phyloP scores from a whole-genome alignment of 176 grass and related monocot genomes.

The Hordeum vulgare region DNA sequence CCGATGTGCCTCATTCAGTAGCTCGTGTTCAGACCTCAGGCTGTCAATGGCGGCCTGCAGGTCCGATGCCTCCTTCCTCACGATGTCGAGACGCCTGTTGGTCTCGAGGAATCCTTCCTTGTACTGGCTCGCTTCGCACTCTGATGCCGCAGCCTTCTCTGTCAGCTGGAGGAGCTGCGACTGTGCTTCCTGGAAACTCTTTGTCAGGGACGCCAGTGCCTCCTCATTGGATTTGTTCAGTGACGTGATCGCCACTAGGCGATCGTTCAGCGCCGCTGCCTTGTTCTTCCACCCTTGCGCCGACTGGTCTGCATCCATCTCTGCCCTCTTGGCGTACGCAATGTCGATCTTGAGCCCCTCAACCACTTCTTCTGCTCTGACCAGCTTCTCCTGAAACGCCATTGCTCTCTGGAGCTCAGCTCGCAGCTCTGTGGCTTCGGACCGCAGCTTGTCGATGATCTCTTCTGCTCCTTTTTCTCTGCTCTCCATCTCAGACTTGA shows the following conservation, averaged over 20 bases:
- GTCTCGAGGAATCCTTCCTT: slow-evolving; percentile 35
- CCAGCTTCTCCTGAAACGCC: slow-evolving; percentile 39
- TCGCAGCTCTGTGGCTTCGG: not conserved
- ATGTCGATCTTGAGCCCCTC: slow-evolving; percentile 58
- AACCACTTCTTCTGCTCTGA: slow-evolving; percentile 10
- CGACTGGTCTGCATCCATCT: slow-evolving; percentile 43
- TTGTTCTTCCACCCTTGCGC: slow-evolving; percentile 48
- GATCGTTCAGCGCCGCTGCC: slow-evolving; percentile 28
- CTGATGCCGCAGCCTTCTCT: slow-evolving; percentile 24
- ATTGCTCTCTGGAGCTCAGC: slow-evolving; percentile 53
- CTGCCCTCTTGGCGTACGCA: slow-evolving; percentile 46
- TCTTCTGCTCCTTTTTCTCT: slow-evolving; percentile 27
- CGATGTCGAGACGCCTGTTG: slow-evolving; percentile 23
- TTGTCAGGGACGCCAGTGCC: slow-evolving; percentile 28
- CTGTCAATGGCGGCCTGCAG: slow-evolving; percentile 26
- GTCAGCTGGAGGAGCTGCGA: slow-evolving; percentile 34
- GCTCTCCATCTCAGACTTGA: slow-evolving; percentile 17
- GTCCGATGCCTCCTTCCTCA: not conserved
- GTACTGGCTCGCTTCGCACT: slow-evolving; percentile 33
- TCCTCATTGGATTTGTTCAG: slow-evolving; percentile 36
- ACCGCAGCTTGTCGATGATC: not conserved
- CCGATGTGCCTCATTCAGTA: slow-evolving; percentile 21
- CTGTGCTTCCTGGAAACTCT: slow-evolving; percentile 35
- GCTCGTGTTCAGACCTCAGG: slow-evolving; percentile 33
- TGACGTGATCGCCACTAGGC: slow-evolving; percentile 15